Percentiles rank a stretch among this genome's conserved stretches.
Evolutionary conservation across 768 basidiomycete species (phyloP).

Genomic region (Hebeloma cylindrosporum): DNA sequence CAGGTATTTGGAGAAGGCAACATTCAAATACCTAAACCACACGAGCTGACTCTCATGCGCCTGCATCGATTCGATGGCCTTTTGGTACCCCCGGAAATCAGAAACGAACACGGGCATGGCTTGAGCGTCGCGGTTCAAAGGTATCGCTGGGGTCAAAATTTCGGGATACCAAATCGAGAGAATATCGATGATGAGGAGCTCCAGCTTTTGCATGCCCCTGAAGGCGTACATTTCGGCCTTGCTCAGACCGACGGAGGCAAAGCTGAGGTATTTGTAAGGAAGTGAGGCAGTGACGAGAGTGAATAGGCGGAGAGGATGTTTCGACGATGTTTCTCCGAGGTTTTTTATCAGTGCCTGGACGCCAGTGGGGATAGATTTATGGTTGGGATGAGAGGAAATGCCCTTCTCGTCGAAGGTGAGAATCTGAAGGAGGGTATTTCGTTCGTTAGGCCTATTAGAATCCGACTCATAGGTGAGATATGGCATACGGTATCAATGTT

Average conservation of each 20-base stretch:
- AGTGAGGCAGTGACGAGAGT: constrained; percentile 60
- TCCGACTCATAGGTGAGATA: too few relatives aligned
- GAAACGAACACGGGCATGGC: constrained; percentile 53
- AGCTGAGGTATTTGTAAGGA: constrained; percentile 58
- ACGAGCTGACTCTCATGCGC: constrained; percentile 74
- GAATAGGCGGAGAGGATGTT: constrained; percentile 45
- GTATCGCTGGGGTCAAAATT: constrained; percentile 10
- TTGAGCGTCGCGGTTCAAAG: constrained; percentile 18
- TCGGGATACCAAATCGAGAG: constrained; percentile 18
- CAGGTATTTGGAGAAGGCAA: constrained; percentile 83
- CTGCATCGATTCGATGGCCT: constrained; percentile 66
- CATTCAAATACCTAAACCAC: constrained; percentile 90
- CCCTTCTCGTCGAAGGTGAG: constrained; percentile 82
- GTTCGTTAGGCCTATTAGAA: too few relatives aligned
- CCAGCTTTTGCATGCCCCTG: constrained; percentile 24
- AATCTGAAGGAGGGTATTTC: constrained; percentile 48
- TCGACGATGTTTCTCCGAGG: constrained; percentile 19
- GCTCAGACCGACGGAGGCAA: constrained; percentile 48
- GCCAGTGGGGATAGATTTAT: constrained; percentile 66
- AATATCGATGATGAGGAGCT: constrained; percentile 18
- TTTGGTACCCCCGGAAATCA: constrained; percentile 52
- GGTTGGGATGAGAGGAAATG: constrained; percentile 86
- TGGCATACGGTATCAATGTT: constrained; percentile 61
- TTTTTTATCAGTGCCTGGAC: constrained; percentile 43
- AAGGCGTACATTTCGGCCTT: constrained; percentile 45